Conservation (phyloP, 805 yeast species). For the Yamadazyma olivae region DNA sequence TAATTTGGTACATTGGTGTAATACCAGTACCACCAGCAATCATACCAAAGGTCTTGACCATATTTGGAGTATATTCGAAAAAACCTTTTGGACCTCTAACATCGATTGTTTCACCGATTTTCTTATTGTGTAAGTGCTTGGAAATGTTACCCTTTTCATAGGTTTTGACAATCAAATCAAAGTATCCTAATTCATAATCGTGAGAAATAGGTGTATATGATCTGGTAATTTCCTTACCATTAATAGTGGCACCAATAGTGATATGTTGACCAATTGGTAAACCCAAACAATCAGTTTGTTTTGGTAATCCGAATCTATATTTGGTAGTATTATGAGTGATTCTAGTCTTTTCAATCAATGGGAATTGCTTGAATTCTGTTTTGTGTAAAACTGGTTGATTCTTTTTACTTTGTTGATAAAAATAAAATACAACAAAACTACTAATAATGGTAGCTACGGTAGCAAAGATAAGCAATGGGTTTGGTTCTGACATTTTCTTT, state of each 20-base stretch:
- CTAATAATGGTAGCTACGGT: conserved; percentile 37
- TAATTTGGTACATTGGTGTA: conserved; percentile 92
- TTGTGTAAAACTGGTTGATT: conserved; percentile 56
- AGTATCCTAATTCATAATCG: conserved; percentile 74
- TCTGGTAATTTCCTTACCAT: conserved; percentile 77
- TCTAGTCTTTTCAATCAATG: conserved; percentile 70
- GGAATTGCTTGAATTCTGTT: conserved; percentile 72
- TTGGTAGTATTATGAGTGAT: conserved; percentile 79
- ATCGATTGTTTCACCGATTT: conserved; percentile 74
- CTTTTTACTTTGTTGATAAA: conserved; percentile 30
- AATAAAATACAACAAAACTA: conserved; percentile 31
- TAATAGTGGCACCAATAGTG: conserved; percentile 69
- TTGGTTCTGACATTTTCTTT: conserved; percentile 28
- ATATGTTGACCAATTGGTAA: conserved; percentile 95
- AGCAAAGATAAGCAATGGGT: conserved; percentile 38
- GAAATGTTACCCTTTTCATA: conserved; percentile 87
- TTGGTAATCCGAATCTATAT: conserved; percentile 81
- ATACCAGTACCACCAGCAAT: conserved; percentile 97
- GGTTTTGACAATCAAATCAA: conserved; percentile 81
- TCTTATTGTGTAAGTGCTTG: conserved; percentile 62
- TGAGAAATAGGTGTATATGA: conserved; percentile 89
- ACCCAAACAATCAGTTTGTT: conserved; percentile 70
- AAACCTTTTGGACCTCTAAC: conserved; percentile 92
- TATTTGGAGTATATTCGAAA: conserved; percentile 78
- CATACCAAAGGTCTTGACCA: conserved; percentile 75